Conservation (phyloP, 1,139 yeast genomes). For the Blastobotrys illinoisensis region DNA sequence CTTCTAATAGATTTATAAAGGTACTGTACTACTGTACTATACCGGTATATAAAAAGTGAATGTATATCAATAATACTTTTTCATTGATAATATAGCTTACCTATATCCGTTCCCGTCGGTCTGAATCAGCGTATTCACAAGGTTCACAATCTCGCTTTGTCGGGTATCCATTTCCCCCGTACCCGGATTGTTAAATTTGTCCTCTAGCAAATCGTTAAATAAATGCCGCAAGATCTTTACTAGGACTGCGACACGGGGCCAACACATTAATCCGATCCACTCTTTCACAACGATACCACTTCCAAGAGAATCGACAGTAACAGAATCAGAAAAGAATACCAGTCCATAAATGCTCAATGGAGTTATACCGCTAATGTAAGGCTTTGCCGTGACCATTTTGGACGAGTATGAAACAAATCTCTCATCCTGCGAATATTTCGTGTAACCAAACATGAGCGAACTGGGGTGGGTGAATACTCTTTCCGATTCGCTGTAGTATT, state of each 20-base stretch:
- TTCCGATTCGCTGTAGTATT: conserved; percentile 40
- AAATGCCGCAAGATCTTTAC: conserved; percentile 62
- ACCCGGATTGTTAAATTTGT: conserved; percentile 45
- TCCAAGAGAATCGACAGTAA: conserved; percentile 60
- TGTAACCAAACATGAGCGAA: conserved; percentile 55
- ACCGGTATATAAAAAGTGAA: too few species aligned
- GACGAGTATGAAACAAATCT: conserved; percentile 33
- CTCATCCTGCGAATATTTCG: conserved; percentile 28
- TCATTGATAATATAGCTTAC: too few species aligned
- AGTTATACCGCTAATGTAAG: conserved; percentile 68
- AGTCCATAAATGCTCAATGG: conserved; percentile 71
- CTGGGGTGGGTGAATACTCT: conserved; percentile 83
- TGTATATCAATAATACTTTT: too few species aligned
- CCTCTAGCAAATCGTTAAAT: conserved; percentile 62
- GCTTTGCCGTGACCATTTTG: conserved; percentile 52
- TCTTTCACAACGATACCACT: conserved; percentile 48
- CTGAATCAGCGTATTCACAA: conserved; percentile 5
- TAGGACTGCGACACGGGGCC: conserved; percentile 92
- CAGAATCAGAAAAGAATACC: conserved; percentile 71
- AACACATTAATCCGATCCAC: conserved; percentile 80
- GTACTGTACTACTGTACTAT: too few species aligned
- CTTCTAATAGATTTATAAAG: too few species aligned
- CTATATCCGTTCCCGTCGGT: conserved; percentile 3
- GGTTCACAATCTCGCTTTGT: conserved; percentile 1
- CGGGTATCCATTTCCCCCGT: background rate